Evolutionary conservation across 495 filamentous ascomycete species (phyloP).

Genomic region (Talaromyces adpressus): DNA sequence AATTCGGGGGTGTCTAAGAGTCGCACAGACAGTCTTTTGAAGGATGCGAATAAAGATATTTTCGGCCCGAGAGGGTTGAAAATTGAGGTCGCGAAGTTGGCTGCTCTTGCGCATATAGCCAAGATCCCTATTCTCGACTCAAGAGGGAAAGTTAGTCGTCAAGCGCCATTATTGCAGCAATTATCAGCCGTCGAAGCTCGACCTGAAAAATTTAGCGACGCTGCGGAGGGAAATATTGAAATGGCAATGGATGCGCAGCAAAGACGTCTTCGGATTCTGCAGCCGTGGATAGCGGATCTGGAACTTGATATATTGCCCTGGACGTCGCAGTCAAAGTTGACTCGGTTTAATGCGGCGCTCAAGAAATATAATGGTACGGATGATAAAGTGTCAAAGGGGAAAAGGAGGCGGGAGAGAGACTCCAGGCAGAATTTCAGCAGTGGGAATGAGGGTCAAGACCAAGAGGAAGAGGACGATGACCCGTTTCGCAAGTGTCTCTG

Average conservation of each 20-base stretch:
- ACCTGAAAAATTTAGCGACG: not conserved
- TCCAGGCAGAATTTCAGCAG: not conserved
- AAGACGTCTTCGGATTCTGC: slow-evolving; percentile 9
- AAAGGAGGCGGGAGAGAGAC: not conserved
- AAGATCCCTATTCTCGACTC: slow-evolving; percentile 21
- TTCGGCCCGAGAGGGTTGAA: slow-evolving; percentile 21
- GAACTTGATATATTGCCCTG: slow-evolving; percentile 19
- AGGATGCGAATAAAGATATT: slow-evolving; percentile 21
- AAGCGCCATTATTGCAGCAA: slow-evolving; percentile 14
- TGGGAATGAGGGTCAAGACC: not conserved
- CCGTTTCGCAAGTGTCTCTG: not conserved
- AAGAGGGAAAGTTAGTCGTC: slow-evolving; percentile 16
- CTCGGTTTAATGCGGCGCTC: slow-evolving; percentile 20
- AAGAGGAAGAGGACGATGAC: not conserved
- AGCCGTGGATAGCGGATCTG: slow-evolving; percentile 24
- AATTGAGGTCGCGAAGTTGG: slow-evolving; percentile 18
- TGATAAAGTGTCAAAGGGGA: not conserved
- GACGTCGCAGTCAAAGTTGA: slow-evolving; percentile 20
- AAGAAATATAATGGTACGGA: slow-evolving; percentile 16
- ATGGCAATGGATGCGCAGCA: slow-evolving; percentile 15
- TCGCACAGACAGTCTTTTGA: slow-evolving; percentile 19
- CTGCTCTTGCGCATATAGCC: slow-evolving; percentile 21
- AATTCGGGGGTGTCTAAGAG: slow-evolving; percentile 21
- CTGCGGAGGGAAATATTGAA: not conserved
- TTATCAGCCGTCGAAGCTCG: not conserved